Percentiles rank a stretch among this genome's conserved stretches.
Evolutionary conservation across 2,329 filamentous ascomycete genomes (phyloP).

Genomic region (Tolypocladium sp.): DNA sequence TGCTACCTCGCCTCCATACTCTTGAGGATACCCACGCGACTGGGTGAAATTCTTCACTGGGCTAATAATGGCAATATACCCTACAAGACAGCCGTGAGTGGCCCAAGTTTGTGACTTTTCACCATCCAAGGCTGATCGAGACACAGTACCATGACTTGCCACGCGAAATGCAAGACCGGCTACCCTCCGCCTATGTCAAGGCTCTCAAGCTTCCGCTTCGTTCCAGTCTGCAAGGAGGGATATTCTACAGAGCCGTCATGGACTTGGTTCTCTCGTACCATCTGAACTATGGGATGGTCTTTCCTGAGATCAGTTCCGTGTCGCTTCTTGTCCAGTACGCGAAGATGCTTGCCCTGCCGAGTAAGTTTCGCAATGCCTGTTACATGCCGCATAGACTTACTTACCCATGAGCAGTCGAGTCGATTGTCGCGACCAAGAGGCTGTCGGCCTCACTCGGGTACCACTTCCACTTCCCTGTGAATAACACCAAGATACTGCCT

Average conservation of each 20-base stretch:
- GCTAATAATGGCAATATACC: slow-evolving; percentile 57
- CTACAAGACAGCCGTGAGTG: slow-evolving; percentile 57
- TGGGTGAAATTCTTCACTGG: slow-evolving; percentile 66
- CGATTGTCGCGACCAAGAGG: slow-evolving; percentile 24
- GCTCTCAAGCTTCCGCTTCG: slow-evolving; percentile 43
- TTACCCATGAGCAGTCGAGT: slow-evolving; percentile 44
- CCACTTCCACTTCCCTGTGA: slow-evolving; percentile 39
- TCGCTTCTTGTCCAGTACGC: slow-evolving; percentile 62
- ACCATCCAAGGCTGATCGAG: background rate
- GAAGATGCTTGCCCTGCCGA: slow-evolving; percentile 63
- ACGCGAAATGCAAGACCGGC: slow-evolving; percentile 52
- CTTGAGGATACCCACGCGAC: slow-evolving; percentile 64
- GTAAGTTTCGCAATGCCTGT: slow-evolving; percentile 32
- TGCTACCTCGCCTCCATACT: slow-evolving; percentile 74
- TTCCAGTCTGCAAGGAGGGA: slow-evolving; percentile 35
- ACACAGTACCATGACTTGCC: slow-evolving; percentile 49
- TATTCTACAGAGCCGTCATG: slow-evolving; percentile 56
- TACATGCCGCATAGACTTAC: slow-evolving; percentile 11
- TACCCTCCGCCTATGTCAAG: slow-evolving; percentile 53
- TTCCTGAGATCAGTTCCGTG: slow-evolving; percentile 65
- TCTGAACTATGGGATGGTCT: slow-evolving; percentile 57
- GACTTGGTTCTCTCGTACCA: slow-evolving; percentile 56
- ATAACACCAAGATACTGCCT: slow-evolving; percentile 32
- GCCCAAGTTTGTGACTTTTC: background rate
- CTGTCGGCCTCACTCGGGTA: slow-evolving; percentile 44